Percentiles rank a stretch among this genome's conserved stretches.
Conservation (phyloP, 257 asterid genomes). For the Ocimum tenuiflorum region DNA sequence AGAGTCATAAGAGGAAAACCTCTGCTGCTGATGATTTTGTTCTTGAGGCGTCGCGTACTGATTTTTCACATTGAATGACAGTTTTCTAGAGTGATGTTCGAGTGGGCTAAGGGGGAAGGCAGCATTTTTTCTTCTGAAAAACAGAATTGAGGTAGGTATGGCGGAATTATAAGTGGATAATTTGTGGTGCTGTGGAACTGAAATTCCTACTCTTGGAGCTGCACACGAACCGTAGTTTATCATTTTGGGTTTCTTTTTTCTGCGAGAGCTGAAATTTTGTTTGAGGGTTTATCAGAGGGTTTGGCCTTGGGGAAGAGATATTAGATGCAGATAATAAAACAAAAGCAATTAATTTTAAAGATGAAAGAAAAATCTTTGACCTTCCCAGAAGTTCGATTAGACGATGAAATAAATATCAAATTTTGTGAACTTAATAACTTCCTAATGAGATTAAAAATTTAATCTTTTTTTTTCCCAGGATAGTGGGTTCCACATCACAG, state of each 20-base stretch:
- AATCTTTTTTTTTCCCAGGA: too few relatives aligned
- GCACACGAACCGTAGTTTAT: constrained; percentile 37
- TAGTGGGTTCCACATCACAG: background rate
- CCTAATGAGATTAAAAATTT: too few relatives aligned
- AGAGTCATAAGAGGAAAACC: constrained; percentile 35
- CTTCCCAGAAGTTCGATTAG: too few relatives aligned
- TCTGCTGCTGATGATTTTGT: constrained; percentile 38
- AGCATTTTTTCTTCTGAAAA: constrained; percentile 17
- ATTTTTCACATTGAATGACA: constrained; percentile 35
- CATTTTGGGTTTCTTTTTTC: constrained; percentile 19
- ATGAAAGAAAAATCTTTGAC: background rate
- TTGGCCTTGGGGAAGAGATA: background rate
- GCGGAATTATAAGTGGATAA: constrained; percentile 25
- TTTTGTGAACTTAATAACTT: too few relatives aligned
- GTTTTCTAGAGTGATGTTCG: constrained; percentile 14
- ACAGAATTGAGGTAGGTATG: constrained; percentile 18
- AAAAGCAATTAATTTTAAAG: too few relatives aligned
- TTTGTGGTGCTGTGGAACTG: constrained; percentile 39
- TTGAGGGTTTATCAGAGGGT: constrained; percentile 28
- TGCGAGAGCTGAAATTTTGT: background rate
- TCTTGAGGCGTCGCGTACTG: constrained; percentile 54
- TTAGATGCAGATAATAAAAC: too few relatives aligned
- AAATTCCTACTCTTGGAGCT: constrained; percentile 24
- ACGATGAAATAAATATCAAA: too few relatives aligned
- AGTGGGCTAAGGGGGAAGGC: constrained; percentile 13